These are phyloP conservation scores for Hypseocharis bilobata DNA, from an alignment of 441 rosid genomes.

Conservation along the genomic window DNA sequence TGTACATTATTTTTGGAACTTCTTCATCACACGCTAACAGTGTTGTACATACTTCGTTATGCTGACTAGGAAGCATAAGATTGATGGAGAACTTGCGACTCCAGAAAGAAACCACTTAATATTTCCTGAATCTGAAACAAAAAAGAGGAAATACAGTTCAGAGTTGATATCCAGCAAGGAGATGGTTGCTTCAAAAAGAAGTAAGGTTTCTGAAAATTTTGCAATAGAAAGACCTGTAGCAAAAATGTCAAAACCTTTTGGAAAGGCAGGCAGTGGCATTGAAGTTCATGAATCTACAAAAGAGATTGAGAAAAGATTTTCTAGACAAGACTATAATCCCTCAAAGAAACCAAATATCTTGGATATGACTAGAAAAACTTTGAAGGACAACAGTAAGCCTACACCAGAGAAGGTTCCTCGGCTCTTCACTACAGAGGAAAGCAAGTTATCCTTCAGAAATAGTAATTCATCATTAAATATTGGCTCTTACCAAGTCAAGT, in stretches of 20 bases:
- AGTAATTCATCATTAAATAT: constrained; percentile 22
- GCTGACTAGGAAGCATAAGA: constrained; percentile 55
- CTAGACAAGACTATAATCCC: constrained; percentile 20
- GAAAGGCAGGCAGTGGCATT: constrained; percentile 22
- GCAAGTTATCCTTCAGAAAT: constrained; percentile 10
- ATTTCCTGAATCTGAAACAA: constrained; percentile 43
- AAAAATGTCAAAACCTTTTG: constrained; percentile 24
- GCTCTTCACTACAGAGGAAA: not conserved
- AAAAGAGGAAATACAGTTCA: constrained; percentile 27
- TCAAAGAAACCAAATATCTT: constrained; percentile 17
- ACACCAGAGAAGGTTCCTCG: constrained; percentile 4
- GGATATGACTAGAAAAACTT: constrained; percentile 16
- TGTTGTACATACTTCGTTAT: too few species aligned
- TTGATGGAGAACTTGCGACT: constrained; percentile 52
- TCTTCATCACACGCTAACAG: constrained; percentile 18
- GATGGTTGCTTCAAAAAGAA: constrained; percentile 26
- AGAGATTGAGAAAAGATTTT: constrained; percentile 30
- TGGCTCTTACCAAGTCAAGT: constrained; percentile 28
- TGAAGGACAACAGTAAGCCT: constrained; percentile 12
- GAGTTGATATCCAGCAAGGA: constrained; percentile 30
- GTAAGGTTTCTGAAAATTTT: constrained; percentile 25
- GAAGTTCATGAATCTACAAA: constrained; percentile 30
- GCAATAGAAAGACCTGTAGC: constrained; percentile 25
- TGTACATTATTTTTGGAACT: constrained; percentile 6
- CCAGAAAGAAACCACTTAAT: constrained; percentile 63